phyloP scores from a whole-genome alignment of 2,329 filamentous ascomycete genomes.

The Colletotrichum theobromicola region DNA sequence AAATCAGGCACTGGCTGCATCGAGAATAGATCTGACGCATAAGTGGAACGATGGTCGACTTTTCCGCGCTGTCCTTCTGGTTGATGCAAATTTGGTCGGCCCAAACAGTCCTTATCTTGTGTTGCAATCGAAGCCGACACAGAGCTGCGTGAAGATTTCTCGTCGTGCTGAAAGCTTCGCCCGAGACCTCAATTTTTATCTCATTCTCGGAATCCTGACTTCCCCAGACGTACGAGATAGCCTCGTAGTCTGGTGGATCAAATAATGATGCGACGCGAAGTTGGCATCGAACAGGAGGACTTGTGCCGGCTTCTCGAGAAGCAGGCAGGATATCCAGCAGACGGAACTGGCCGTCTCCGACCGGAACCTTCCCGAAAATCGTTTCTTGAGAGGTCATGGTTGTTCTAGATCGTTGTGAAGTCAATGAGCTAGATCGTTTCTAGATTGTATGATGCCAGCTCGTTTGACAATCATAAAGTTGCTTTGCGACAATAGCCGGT shows the following conservation, averaged over 20 bases:
- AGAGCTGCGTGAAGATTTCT: not conserved
- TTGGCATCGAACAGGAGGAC: rapidly evolving
- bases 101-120: not conserved
- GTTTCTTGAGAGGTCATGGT: too few relatives aligned
- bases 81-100: not conserved
- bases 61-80: not conserved
- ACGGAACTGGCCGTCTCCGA: rapidly evolving
- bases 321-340: rapidly evolving
- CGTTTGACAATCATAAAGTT: too few relatives aligned
- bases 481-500: too few relatives aligned
- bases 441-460: too few relatives aligned
- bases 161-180: rapidly evolving
- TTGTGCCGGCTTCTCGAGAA: rapidly evolving
- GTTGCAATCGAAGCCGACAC: rapidly evolving
- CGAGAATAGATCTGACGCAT: not conserved
- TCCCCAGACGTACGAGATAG: not conserved
- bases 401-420: too few relatives aligned
- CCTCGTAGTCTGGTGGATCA: not conserved
- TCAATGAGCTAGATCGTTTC: too few relatives aligned
- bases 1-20: not conserved
- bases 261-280: not conserved
- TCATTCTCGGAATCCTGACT: not conserved
- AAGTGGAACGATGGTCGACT: not conserved
- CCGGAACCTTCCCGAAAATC: rapidly evolving
- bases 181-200: not conserved